Evolutionary conservation across 495 filamentous ascomycete species (phyloP).

Genomic region (Xylaria curta): DNA sequence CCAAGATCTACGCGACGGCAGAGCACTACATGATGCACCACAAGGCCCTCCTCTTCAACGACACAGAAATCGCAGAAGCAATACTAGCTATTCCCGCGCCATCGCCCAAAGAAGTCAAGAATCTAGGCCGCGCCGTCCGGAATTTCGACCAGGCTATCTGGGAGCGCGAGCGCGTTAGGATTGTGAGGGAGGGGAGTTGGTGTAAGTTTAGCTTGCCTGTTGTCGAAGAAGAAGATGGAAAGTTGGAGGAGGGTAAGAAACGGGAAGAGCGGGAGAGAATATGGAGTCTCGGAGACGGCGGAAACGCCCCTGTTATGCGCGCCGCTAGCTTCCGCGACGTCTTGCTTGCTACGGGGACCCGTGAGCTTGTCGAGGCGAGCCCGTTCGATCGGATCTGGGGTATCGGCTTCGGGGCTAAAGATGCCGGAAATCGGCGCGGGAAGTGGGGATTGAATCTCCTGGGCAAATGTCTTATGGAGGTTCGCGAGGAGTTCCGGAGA

Average conservation of each 20-base stretch:
- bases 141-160: slow-evolving; percentile 62
- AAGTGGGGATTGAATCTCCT: slow-evolving; percentile 73
- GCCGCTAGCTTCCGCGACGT: slow-evolving; percentile 43
- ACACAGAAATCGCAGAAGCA: slow-evolving; percentile 41
- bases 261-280: background rate
- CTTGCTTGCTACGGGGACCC: slow-evolving; percentile 63
- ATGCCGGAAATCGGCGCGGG: slow-evolving; percentile 53
- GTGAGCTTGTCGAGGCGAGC: slow-evolving; percentile 68
- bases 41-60: slow-evolving; percentile 63
- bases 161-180: slow-evolving; percentile 55
- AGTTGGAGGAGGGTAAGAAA: too few species aligned
- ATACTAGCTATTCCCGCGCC: slow-evolving; percentile 48
- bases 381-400: slow-evolving; percentile 72
- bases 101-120: slow-evolving; percentile 53
- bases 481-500: slow-evolving; percentile 55
- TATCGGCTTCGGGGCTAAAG: slow-evolving; percentile 61
- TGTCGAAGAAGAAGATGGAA: background rate
- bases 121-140: slow-evolving; percentile 63
- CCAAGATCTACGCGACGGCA: slow-evolving; percentile 43
- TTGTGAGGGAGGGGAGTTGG: slow-evolving; percentile 66
- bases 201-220: slow-evolving; percentile 58
- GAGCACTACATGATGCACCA: slow-evolving; percentile 69
- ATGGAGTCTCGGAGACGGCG: slow-evolving; percentile 8
- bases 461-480: slow-evolving; percentile 58
- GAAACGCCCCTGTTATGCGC: background rate